Base-by-base conservation (phyloP, 768 basidiomycete genomes). In the Amanita thiersii region DNA sequence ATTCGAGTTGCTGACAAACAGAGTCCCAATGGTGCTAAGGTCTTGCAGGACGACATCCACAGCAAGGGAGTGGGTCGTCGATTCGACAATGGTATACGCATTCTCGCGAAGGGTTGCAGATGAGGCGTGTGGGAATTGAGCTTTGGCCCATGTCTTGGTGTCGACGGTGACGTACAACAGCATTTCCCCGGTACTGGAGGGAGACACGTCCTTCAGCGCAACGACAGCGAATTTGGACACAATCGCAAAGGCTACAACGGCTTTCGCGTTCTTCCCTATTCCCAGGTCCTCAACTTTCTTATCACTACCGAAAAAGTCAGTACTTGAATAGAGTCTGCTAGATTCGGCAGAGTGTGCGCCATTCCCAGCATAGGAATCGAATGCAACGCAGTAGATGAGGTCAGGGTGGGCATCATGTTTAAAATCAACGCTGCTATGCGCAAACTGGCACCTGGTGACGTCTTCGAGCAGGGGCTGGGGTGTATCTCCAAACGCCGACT, bases 1-100 rank as follows among this genome's bases (percentile, higher is more conserved):
- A 52, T 97, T 93, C 26, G 86, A 89, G 60, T 97, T 96, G 63
- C 84, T 87, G 41, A 94, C 84, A 66, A 97, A 99, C 10, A 99
- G 65, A 2, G 94, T 97, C 2, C 96, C 96, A 31, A 93, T 76
- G 2, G 64, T 57, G 45, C 72, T 68, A 37, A 65, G 59, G 48
- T 82, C 75, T 43, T 81, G 77, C 6, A 87, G 70, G 38, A 94
- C 77, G 34, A 98, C 93, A 55, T 99, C 96, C 28, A 99, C 87
- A 3, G 85, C 89, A 18, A 99, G 73, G 5, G 93, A 97, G 56
- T 97, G 91, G 0, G 82, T 81, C 6, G 90, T 93, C 3, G 83
- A 86, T 61, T 98, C 92, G 45, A 99, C 84, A 52, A 99, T 81
- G 7, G 96, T 99, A 58, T 99, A 97, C 4, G 88, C 87, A 56